Evolutionary conservation across 106 monocot genomes (phyloP).

Genomic region (Iris macrosiphon): DNA sequence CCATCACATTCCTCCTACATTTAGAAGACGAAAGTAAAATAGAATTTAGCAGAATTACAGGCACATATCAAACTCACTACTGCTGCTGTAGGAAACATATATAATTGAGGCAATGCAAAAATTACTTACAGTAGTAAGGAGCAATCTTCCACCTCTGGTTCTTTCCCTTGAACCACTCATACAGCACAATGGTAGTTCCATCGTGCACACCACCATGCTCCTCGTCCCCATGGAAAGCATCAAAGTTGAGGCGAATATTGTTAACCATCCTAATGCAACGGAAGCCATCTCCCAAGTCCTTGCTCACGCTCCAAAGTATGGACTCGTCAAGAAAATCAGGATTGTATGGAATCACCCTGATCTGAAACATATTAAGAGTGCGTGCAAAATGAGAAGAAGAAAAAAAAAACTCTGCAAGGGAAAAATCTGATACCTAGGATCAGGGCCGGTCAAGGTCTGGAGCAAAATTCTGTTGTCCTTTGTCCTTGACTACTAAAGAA

Average conservation of each 20-base stretch:
- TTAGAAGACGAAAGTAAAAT: too few relatives aligned
- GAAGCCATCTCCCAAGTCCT: constrained; percentile 23
- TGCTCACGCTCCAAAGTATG: constrained; percentile 28
- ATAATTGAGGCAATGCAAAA: background rate
- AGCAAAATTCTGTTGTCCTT: too few relatives aligned
- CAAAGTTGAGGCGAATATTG: constrained; percentile 30
- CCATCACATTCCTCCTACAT: too few relatives aligned
- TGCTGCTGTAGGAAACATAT: too few relatives aligned
- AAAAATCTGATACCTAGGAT: too few relatives aligned
- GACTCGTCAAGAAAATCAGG: constrained; percentile 23
- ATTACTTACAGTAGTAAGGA: constrained; percentile 19
- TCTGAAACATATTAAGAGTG: constrained; percentile 7
- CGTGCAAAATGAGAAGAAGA: too few relatives aligned
- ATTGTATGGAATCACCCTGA: constrained; percentile 20
- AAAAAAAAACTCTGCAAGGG: too few relatives aligned
- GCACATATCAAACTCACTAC: too few relatives aligned
- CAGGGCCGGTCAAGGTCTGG: too few relatives aligned
- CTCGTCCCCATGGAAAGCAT: constrained; percentile 34
- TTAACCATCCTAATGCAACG: constrained; percentile 33
- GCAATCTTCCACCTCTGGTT: constrained; percentile 37
- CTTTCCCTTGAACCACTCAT: constrained; percentile 33
- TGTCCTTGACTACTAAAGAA: too few relatives aligned
- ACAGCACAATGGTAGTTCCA: constrained; percentile 21
- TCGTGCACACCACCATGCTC: constrained; percentile 28
- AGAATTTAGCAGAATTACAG: too few relatives aligned